phyloP scores from a whole-genome alignment of 2,329 filamentous ascomycete species.

The Aspergillus chevalieri region DNA sequence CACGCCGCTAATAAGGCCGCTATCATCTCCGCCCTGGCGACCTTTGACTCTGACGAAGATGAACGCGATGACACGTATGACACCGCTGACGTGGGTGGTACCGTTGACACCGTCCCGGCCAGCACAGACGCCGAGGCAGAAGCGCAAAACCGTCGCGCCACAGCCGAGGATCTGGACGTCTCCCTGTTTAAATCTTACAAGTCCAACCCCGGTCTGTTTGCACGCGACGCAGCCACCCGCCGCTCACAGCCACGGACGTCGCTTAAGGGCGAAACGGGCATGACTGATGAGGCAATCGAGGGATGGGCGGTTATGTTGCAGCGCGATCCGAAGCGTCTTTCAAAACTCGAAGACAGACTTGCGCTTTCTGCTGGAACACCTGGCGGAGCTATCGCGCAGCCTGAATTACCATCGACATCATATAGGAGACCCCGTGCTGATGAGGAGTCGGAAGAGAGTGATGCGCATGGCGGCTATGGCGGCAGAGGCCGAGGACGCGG shows the following conservation, averaged over 20 bases:
- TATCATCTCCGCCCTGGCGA: conserved; percentile 78
- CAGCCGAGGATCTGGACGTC: conserved; percentile 53
- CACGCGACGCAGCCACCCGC: conserved; percentile 64
- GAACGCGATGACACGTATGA: conserved; percentile 98
- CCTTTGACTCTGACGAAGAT: conserved; percentile 91
- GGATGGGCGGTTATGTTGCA: conserved; percentile 86
- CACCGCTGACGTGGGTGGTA: conserved; percentile 81
- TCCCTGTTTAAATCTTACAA: conserved; percentile 67
- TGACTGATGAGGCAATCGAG: conserved; percentile 91
- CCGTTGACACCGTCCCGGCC: conserved; percentile 58
- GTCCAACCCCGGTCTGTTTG: conserved; percentile 59
- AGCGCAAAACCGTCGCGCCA: conserved; percentile 45
- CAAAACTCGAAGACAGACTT: conserved; percentile 65
- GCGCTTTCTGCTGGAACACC: conserved; percentile 55
- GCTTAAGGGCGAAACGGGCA: conserved; percentile 69
- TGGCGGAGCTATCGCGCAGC: conserved; percentile 46
- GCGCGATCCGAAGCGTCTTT: conserved; percentile 63
- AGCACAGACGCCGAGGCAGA: conserved; percentile 46
- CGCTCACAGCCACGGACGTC: conserved; percentile 56
- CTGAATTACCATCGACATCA: conserved; percentile 57
- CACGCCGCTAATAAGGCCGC: conserved; percentile 70
- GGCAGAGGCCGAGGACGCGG: conserved; percentile 39
- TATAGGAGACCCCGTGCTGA: conserved; percentile 45
- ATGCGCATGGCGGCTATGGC: conserved; percentile 26
- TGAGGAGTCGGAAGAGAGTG: conserved; percentile 47